Conservation (phyloP, 805 yeast species). For the Brettanomyces naardenensis region DNA sequence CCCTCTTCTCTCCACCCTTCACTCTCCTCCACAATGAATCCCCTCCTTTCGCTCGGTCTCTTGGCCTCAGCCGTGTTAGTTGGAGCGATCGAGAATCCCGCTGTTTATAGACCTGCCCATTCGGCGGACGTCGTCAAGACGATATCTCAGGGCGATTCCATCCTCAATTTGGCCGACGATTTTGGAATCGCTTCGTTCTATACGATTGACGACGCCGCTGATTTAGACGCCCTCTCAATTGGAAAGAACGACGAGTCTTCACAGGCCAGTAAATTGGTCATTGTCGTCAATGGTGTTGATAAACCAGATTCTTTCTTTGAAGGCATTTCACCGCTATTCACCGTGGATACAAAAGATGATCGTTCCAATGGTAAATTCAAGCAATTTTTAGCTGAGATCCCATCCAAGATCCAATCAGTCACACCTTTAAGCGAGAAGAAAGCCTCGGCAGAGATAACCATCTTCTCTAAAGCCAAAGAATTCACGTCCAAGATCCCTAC, state of each 20-base stretch:
- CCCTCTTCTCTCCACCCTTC: no score
- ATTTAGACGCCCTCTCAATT: conserved; percentile 12
- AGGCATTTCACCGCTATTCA: conserved; percentile 15
- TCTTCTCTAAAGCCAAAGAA: not conserved
- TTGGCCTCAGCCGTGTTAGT: conserved; percentile 3
- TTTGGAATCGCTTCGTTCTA: conserved; percentile 33
- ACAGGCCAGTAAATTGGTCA: conserved; percentile 20
- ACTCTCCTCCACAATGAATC: no score
- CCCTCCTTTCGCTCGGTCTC: no score
- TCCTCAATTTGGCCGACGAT: conserved; percentile 37
- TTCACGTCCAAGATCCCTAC: conserved; percentile 17
- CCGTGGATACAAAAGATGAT: conserved; percentile 15
- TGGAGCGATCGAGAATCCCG: conserved; percentile 17
- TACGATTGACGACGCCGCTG: conserved; percentile 25
- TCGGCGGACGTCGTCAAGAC: conserved; percentile 5
- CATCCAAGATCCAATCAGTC: conserved; percentile 13
- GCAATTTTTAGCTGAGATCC: conserved; percentile 19
- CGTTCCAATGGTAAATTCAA: conserved; percentile 12
- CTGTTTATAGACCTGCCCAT: conserved; percentile 15
- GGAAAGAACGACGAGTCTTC: conserved; percentile 10
- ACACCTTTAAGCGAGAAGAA: conserved; percentile 8
- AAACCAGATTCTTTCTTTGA: conserved; percentile 25
- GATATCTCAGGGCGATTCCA: conserved; percentile 26
- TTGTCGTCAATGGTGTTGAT: conserved; percentile 36
- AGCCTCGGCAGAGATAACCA: conserved; percentile 19